Evolutionary conservation across 345 rosid species (phyloP).

Genomic region (Salix suchowensis): DNA sequence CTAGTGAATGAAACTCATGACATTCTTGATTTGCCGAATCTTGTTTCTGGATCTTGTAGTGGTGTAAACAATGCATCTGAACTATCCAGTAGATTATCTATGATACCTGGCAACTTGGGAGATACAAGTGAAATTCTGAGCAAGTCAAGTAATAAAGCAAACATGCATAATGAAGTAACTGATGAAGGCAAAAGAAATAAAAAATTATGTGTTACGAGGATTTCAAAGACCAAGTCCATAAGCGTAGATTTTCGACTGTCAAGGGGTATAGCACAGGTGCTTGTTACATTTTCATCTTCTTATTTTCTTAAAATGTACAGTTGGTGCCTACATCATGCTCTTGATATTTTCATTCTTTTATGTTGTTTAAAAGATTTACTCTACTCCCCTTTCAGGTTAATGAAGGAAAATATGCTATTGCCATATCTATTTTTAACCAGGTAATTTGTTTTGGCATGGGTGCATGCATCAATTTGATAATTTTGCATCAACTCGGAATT

Average conservation of each 20-base stretch:
- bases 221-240: constrained; percentile 69
- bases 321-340: neutral
- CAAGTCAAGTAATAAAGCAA: constrained; percentile 36
- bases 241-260: constrained; percentile 91
- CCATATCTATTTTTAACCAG: constrained; percentile 89
- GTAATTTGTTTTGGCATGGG: constrained; percentile 27
- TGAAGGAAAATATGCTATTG: constrained; percentile 84
- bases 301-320: neutral
- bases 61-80: constrained; percentile 31
- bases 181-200: constrained; percentile 51
- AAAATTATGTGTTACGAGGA: constrained; percentile 55
- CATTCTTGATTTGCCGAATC: constrained; percentile 26
- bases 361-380: constrained; percentile 6
- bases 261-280: constrained; percentile 95
- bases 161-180: constrained; percentile 29
- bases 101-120: constrained; percentile 33
- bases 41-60: constrained; percentile 35
- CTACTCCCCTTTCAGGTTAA: constrained; percentile 62
- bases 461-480: constrained; percentile 15
- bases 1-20: constrained; percentile 36
- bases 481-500: neutral
- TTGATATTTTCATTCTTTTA: constrained; percentile 6
- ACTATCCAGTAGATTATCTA: constrained; percentile 34
- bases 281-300: neutral
- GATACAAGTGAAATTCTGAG: constrained; percentile 38